Evolutionary conservation across 2,329 filamentous ascomycete genomes (phyloP), one percentile per base, ranked within the genome.

Genomic region (Ophiognomonia clavigignenti-juglandacearum): DNA sequence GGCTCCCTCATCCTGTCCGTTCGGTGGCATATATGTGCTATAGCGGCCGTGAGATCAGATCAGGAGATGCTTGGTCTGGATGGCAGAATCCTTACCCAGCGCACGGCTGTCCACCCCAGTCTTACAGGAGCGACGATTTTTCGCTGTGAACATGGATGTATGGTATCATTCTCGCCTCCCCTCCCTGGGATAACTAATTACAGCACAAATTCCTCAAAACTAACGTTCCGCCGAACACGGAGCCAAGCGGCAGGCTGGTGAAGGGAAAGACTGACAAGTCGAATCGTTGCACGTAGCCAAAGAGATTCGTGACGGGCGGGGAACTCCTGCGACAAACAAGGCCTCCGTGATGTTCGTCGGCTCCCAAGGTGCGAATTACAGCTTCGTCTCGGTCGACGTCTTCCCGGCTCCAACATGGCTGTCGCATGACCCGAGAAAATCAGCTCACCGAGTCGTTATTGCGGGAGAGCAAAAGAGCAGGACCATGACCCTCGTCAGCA

Each of bases 361-460:
- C 14, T 6, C 36, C 20, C 27, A 40, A 20, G 27, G 16, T 27
- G 24, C 31, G 8, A 35, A 32, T 49, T 39, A 42, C 19, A 49
- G 32, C 42, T 43, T 44, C 45, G 36, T 41, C 19, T 22, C 24
- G 22, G 36, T 41, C 39, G 49, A 42, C 22, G 22, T 39, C 38
- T 48, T 34, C 24, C 16, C 42, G 39, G 35, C 34, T 22, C 35
- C 49, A 35, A 48, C 29, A 37, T 34, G 34, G 38, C 49, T 48
- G 14, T 37, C 18, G 39, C 36, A 11, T 22, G 37, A 13, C 18
- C 6, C 23, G 34, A 38, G 38, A 42, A 34, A 44, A 47, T 47
- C 44, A 47, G 40, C 48, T 26, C 44, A 23, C 41, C 39, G 37
- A 23, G 6, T 22, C 36, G 24, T 38, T 24, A 32, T 19, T 35